Base-by-base conservation (phyloP, 2,329 filamentous ascomycete genomes). In the Aspergillus novofumigatus region DNA sequence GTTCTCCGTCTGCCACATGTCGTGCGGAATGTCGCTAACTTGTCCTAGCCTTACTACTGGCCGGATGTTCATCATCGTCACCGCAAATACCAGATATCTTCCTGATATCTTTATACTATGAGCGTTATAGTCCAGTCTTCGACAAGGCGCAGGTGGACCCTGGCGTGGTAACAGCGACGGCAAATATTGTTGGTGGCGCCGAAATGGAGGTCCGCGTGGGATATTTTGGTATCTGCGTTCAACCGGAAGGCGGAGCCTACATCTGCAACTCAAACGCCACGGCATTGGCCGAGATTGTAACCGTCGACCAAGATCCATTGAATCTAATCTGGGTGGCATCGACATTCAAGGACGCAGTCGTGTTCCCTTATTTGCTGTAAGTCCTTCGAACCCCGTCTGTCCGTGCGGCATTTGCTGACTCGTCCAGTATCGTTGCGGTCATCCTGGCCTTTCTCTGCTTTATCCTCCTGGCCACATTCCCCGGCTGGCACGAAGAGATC, bases 181-280 rank as follows among this genome's bases (percentile, higher is more conserved):
- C 87, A 60, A 95, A 94, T 77, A 95, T 99, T 61, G 93, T 95
- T 57, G 91, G 91, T 53, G 81, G 84, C 65, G 92, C 94, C 11
- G 84, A 86, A 58, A 81, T 99, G 51, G 91, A 96, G 74, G 92
- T 94, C 26, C 88, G 94, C 56, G 94, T 99, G 29, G 94, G 94
- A 64, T 99, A 96, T 80, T 99, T 99, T 69, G 94, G 94, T 66
- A 96, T 99, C 74, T 99, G 94, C 78, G 86, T 97, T 74, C 94
- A 92, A 76, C 87, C 91, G 1, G 91, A 96, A 72, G 90, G 89
- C 58, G 93, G 93, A 63, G 86, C 88, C 23, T 99, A 91, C 84
- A 84, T 97, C 58, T 99, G 94, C 83, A 94, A 90, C 74, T 95
- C 96, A 81, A 99, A 99, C 75, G 94, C 94, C 21, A 97, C 93